Percentiles rank a stretch among this genome's conserved stretches.
Evolutionary conservation across 2,329 filamentous ascomycete genomes (phyloP).

Genomic region (Monosporascus cannonballus): DNA sequence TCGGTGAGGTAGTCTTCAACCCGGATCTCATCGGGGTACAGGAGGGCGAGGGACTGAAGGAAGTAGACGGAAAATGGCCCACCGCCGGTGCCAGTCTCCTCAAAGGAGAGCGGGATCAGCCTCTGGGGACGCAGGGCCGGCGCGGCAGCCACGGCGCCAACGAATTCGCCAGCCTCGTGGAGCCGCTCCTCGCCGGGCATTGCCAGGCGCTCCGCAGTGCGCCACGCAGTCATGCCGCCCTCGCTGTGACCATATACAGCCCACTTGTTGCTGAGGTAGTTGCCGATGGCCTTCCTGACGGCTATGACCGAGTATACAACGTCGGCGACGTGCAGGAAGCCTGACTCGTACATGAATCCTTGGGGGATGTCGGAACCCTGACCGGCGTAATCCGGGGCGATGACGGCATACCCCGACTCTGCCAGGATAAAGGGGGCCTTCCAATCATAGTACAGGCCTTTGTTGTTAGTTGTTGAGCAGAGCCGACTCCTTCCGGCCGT

Average conservation of each 20-base stretch:
- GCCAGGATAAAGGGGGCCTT: constrained; percentile 13
- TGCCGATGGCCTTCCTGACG: neutral
- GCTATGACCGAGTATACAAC: constrained; percentile 1
- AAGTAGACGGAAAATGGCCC: constrained; percentile 10
- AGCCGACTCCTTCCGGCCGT: constrained; percentile 14
- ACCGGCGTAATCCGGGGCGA: constrained; percentile 4
- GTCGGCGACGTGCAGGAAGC: constrained; percentile 5
- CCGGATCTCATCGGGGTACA: constrained; percentile 7
- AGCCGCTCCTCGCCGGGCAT: constrained; percentile 1
- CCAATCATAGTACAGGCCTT: constrained; percentile 16
- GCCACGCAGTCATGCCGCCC: constrained; percentile 4
- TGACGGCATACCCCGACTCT: constrained; percentile 1
- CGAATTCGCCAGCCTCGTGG: constrained; percentile 2
- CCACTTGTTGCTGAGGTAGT: neutral
- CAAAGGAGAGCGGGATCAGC: constrained; percentile 6
- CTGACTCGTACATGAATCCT: constrained; percentile 9
- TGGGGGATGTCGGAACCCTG: constrained; percentile 7
- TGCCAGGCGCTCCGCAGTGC: constrained; percentile 9
- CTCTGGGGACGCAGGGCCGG: constrained; percentile 6
- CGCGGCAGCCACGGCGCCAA: constrained; percentile 9
- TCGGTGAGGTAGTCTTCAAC: constrained; percentile 11
- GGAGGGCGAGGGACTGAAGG: constrained; percentile 9
- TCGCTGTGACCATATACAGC: constrained; percentile 1
- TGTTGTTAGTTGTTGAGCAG: constrained; percentile 18
- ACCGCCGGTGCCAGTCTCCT: constrained; percentile 2